Evolutionary conservation across 495 filamentous ascomycete species (phyloP), one percentile per base, ranked within the genome.

Genomic region (Chaetomium cochliodes): DNA sequence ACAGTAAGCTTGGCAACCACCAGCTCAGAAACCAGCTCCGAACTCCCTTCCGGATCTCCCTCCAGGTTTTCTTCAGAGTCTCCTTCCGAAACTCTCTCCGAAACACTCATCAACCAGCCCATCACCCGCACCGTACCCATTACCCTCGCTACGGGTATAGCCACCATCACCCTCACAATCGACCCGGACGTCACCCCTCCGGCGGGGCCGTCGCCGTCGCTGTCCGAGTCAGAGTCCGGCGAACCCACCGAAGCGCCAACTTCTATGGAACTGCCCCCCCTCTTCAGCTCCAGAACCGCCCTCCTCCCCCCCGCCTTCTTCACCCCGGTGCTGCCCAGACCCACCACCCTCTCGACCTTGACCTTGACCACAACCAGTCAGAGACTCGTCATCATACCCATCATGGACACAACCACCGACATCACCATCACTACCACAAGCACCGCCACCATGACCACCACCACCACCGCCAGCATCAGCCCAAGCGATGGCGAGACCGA

Each of bases 91-190:
- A 44, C 16, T 20, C 8, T 37, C 26, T 60, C 56, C 2, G 23
- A 18, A 44, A 42, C 15, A 26, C 7, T 33, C 13, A 8, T 47
- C 9, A 51, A 28, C 5, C 3, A 50, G 25, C 23, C 58, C 50
- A 59, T 68, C 46, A 68, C 66, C 52, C 49, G 49, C 30, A 69
- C 59, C n/a, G 55, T 47, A 4, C 63, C 30, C 33, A n/a, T 62
- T 2, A 20, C 58, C 53, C 26, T 58, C 3, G 8, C 37, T 26
- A 57, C 54, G 15, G 49, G 16, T 16, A 54, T 39, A 5, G 60
- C 22, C 5, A 62, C 60, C 41, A 25, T 63, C 20, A 69, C 59
- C 13, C 33, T 66, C 12, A 68, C 66, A 8, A 60, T 58, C 47
- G 46, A 65, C 49, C 58, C 58, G 7, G 23, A 12, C 33, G 33